Evolutionary conservation across 495 filamentous ascomycete species (phyloP).

Genomic region (Schizothecium vesticola): DNA sequence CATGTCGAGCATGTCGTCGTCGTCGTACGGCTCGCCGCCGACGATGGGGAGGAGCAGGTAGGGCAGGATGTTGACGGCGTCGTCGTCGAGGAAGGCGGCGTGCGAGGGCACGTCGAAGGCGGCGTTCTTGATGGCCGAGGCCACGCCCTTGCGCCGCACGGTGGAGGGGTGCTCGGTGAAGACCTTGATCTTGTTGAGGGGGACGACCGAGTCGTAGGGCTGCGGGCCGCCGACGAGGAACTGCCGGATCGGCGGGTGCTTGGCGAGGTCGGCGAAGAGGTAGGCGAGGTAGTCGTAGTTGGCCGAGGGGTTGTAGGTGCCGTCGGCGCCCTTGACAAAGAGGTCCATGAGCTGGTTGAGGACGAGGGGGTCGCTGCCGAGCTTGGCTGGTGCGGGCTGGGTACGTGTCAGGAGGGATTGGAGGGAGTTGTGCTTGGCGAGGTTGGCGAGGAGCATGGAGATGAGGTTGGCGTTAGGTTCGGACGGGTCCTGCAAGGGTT

Average conservation of each 20-base stretch:
- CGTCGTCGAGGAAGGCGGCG: constrained; percentile 58
- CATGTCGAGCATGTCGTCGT: constrained; percentile 74
- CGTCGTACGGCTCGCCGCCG: constrained; percentile 57
- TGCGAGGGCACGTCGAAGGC: constrained; percentile 68
- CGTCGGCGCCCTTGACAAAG: constrained; percentile 85
- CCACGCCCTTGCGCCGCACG: constrained; percentile 79
- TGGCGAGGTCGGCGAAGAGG: constrained; percentile 86
- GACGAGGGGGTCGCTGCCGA: constrained; percentile 63
- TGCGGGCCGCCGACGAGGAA: constrained; percentile 66
- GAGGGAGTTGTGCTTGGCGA: constrained; percentile 71
- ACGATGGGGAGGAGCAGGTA: constrained; percentile 72
- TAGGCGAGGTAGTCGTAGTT: constrained; percentile 91
- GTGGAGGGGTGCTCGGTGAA: constrained; percentile 83
- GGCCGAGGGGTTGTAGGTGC: constrained; percentile 75
- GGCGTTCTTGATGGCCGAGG: constrained; percentile 87
- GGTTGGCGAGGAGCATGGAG: constrained; percentile 88
- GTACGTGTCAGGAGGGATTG: constrained; percentile 60
- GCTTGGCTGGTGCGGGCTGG: constrained; percentile 52
- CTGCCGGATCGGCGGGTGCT: constrained; percentile 63
- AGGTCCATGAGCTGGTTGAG: constrained; percentile 91
- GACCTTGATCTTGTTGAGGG: constrained; percentile 80
- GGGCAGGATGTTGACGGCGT: constrained; percentile 72
- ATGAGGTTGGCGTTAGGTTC: constrained; percentile 75
- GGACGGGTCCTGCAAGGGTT: constrained; percentile 31
- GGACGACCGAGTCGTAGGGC: constrained; percentile 71